Evolutionary conservation across 1,284 basidiomycete species (phyloP).

Genomic region (Xanthoconium separans): DNA sequence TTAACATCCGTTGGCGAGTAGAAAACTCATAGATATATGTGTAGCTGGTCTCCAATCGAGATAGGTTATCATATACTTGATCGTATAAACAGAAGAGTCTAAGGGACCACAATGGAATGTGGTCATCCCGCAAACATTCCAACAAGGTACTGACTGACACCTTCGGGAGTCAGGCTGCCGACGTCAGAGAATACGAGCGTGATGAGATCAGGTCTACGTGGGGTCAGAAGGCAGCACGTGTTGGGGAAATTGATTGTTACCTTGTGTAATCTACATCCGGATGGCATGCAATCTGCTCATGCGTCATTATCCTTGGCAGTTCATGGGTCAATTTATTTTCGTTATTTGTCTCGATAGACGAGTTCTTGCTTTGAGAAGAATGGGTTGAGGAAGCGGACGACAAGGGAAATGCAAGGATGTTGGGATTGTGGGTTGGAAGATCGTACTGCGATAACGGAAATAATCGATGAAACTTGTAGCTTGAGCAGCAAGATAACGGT

Average conservation of each 20-base stretch:
- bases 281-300: slow-evolving; percentile 72
- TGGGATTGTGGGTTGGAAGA: slow-evolving; percentile 80
- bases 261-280: slow-evolving; percentile 84
- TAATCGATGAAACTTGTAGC: slow-evolving; percentile 96
- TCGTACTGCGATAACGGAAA: slow-evolving; percentile 98
- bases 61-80: slow-evolving; percentile 42
- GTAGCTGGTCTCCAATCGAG: slow-evolving; percentile 21
- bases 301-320: slow-evolving; percentile 52
- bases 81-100: slow-evolving; percentile 27
- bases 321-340: slow-evolving; percentile 25
- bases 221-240: slow-evolving; percentile 25
- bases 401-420: slow-evolving; percentile 63
- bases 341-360: slow-evolving; percentile 12
- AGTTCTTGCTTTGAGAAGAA: slow-evolving; percentile 14
- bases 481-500: slow-evolving; percentile 35
- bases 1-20: slow-evolving; percentile 12
- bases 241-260: slow-evolving; percentile 36
- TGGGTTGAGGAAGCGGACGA: slow-evolving; percentile 30
- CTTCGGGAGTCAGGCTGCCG: slow-evolving; percentile 88
- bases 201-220: slow-evolving; percentile 77
- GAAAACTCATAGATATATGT: slow-evolving; percentile 12
- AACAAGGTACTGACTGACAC: slow-evolving; percentile 87
- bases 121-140: slow-evolving; percentile 81
- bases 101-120: slow-evolving; percentile 1
- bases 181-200: slow-evolving; percentile 90